Evolutionary conservation across 805 yeast species (phyloP).

Genomic region (Hanseniaspora pseudoguilliermondii): DNA sequence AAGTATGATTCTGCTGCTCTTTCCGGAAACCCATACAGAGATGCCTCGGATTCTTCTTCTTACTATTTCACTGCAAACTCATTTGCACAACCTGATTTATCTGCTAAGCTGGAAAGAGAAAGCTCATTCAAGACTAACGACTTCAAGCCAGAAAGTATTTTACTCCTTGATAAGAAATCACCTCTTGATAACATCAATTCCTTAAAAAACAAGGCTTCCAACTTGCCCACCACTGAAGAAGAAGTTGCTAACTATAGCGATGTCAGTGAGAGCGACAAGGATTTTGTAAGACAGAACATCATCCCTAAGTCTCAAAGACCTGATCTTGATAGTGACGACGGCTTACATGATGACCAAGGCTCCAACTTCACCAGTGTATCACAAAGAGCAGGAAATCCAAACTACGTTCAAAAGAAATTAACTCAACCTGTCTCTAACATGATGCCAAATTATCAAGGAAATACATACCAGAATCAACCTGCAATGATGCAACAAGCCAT

Average conservation of each 20-base stretch:
- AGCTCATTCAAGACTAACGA: slow-evolving; percentile 10
- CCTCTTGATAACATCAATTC: slow-evolving; percentile 4
- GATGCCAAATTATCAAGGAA: slow-evolving; percentile 12
- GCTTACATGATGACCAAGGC: slow-evolving; percentile 25
- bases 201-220: slow-evolving; percentile 6
- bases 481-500: not conserved
- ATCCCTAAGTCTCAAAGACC: slow-evolving; percentile 18
- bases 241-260: slow-evolving; percentile 13
- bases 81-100: not conserved
- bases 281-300: slow-evolving; percentile 17
- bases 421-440: not conserved
- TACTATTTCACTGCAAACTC: not conserved
- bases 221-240: slow-evolving; percentile 13
- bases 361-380: slow-evolving; percentile 71
- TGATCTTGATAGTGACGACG: slow-evolving; percentile 20
- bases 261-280: slow-evolving; percentile 17
- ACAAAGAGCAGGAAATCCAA: slow-evolving; percentile 59
- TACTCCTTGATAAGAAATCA: slow-evolving; percentile 6
- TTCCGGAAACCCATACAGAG: not conserved
- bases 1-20: slow-evolving; percentile 10
- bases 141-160: slow-evolving; percentile 11
- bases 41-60: slow-evolving; percentile 4
- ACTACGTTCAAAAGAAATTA: slow-evolving; percentile 27
- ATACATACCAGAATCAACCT: slow-evolving; percentile 14
- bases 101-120: not conserved